Evolutionary conservation across 1,284 basidiomycete genomes (phyloP).

Genomic region (Fomitiporia mediterranea): DNA sequence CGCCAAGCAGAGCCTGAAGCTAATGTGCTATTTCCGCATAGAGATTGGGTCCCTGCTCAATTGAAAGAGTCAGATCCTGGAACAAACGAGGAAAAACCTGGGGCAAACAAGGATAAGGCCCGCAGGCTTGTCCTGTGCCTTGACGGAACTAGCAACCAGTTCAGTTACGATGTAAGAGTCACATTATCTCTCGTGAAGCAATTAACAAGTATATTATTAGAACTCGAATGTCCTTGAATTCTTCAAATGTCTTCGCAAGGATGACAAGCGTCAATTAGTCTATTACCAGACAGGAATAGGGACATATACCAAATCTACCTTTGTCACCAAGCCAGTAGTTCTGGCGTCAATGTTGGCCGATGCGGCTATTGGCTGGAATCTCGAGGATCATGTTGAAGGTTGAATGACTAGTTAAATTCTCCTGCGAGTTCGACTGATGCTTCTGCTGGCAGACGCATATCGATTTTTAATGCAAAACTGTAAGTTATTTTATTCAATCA

Average conservation of each 20-base stretch:
- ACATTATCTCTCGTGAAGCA: conserved; percentile 28
- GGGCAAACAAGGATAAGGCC: too few relatives aligned
- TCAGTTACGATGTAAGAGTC: conserved; percentile 4
- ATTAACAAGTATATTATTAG: conserved; percentile 19
- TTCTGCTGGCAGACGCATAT: conserved; percentile 20
- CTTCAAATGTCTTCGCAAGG: conserved; percentile 36
- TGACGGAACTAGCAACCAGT: conserved; percentile 32
- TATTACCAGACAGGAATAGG: conserved; percentile 33
- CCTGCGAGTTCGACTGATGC: too few relatives aligned
- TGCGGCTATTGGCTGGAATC: conserved; percentile 23
- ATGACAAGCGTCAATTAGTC: conserved; percentile 34
- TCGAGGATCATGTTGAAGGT: conserved; percentile 23
- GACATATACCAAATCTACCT: conserved; percentile 7
- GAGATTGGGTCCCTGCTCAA: too few relatives aligned
- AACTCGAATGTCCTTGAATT: conserved; percentile 41
- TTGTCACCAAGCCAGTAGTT: conserved; percentile 30
- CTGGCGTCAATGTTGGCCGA: conserved; percentile 27
- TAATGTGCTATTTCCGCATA: too few relatives aligned
- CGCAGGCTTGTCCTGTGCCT: conserved; percentile 50
- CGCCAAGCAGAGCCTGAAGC: too few relatives aligned
- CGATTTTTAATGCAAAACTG: conserved; percentile 14
- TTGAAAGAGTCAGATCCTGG: too few relatives aligned
- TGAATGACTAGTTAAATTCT: too few relatives aligned
- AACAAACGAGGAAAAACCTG: too few relatives aligned
- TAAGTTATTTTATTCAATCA: background rate